Conservation (phyloP, 176 grass and related monocot genomes). For the Juncus effusus region DNA sequence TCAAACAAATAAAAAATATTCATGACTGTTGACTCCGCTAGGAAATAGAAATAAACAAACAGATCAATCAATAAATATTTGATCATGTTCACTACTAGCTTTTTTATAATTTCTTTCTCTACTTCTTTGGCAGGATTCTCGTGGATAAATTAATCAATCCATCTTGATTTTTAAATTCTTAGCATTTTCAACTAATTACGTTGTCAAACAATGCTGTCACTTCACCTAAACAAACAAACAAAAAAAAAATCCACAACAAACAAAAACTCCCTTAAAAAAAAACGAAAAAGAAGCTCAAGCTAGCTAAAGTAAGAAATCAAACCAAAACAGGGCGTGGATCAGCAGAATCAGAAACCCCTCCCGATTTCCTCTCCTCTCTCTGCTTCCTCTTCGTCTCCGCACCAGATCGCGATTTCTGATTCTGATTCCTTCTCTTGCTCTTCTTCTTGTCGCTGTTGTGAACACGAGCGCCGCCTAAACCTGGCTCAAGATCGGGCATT, state of each 20-base stretch:
- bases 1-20: slow-evolving; percentile 13
- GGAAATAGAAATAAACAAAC: neutral
- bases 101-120: too few relatives aligned
- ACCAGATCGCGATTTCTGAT: neutral
- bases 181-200: too few relatives aligned
- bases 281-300: neutral
- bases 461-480: slow-evolving; percentile 33
- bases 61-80: neutral
- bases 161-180: too few relatives aligned
- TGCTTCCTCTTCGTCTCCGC: slow-evolving; percentile 11
- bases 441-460: neutral
- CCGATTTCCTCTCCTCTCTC: slow-evolving; percentile 1
- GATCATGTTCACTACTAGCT: too few relatives aligned
- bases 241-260: neutral
- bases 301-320: neutral
- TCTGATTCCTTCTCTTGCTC: neutral
- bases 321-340: too few relatives aligned
- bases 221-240: slow-evolving; percentile 25
- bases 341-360: neutral
- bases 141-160: too few relatives aligned
- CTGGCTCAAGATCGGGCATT: slow-evolving; percentile 52
- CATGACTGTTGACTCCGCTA: slow-evolving; percentile 22
- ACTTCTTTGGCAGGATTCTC: too few relatives aligned
- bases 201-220: neutral
- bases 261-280: neutral